phyloP scores from a whole-genome alignment of 2,329 filamentous ascomycete genomes.

The Graphilbum ipis-grandicollis region DNA sequence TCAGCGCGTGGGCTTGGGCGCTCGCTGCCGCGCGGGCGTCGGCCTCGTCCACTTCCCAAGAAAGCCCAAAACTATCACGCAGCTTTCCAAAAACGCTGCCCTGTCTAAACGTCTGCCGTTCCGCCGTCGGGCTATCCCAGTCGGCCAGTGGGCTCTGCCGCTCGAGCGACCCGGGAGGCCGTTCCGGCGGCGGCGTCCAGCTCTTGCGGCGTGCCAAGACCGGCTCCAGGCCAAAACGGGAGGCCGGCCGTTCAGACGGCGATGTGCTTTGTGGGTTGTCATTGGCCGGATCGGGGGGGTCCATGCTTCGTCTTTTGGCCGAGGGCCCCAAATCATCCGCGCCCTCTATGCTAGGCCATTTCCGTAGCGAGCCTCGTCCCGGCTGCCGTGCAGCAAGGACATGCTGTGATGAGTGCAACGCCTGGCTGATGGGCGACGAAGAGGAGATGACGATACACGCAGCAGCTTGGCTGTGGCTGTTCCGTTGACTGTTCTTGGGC shows the following conservation, averaged over 20 bases:
- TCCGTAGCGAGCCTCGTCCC: too few species aligned
- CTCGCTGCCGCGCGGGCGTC: neutral
- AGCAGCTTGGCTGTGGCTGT: neutral
- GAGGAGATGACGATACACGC: constrained; percentile 5
- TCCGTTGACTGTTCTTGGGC: too few species aligned
- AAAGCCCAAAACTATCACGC: constrained; percentile 13
- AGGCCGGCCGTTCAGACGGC: too few species aligned
- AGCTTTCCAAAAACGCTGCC: constrained; percentile 25
- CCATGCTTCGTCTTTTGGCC: too few species aligned
- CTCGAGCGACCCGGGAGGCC: too few species aligned
- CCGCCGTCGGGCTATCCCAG: too few species aligned
- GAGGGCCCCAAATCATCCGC: too few species aligned
- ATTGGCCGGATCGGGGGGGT: too few species aligned
- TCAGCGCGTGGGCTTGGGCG: neutral
- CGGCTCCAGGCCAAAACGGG: neutral
- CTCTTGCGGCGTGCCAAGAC: constrained; percentile 39
- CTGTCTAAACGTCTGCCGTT: constrained; percentile 3
- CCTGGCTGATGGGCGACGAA: neutral
- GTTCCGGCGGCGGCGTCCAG: constrained; percentile 47
- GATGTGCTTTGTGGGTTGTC: too few species aligned
- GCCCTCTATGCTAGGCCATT: too few species aligned
- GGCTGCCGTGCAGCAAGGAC: too few species aligned
- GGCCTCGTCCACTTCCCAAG: neutral
- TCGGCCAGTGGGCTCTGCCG: too few species aligned
- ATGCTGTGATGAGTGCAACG: neutral